Base-by-base conservation (phyloP, 352 stramenopile genomes). In the Nothophytophthora sp. region DNA sequence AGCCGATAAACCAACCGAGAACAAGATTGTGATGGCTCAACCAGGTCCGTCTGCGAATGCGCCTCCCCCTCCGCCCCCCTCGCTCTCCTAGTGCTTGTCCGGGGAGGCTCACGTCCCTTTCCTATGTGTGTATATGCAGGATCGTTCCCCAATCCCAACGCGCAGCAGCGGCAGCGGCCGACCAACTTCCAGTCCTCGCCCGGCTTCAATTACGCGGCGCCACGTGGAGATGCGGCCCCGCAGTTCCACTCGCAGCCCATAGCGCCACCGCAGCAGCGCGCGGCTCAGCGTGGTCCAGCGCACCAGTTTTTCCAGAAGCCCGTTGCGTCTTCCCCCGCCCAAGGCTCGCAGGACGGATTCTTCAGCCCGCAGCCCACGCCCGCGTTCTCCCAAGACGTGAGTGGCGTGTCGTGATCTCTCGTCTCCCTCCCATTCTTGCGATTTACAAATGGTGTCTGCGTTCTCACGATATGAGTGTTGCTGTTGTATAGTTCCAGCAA, bases 111-210 rank as follows among this genome's bases (percentile, higher is more conserved):
- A 53, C 51, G 8, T 18, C 10, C 23, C 7, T 50, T n/a, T 8
- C 5, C 38, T 35, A 24, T 32, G 24, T 61, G 9, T 50, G 0
- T 34, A 23, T 18, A 18, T 55, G 5, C 59, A 88, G 79, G 80
- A 4, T 73, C 75, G 4, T 88, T 88, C 54, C 70, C 68, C 39
- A 81, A 86, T 20, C 62, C 70, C 2, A 86, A 76, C 43, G 73
- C 61, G 29, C 47, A 64, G 52, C 62, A 79, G 42, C 74, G 63
- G 11, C 72, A 79, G 64, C 67, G 68, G 1, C 67, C 75, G 35
- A 41, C 37, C 16, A 39, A 71, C 52, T 54, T 70, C 50, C 53
- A 62, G 28, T n/a, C 36, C 18, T 33, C 59, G 24, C 35, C 43
- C 15, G 59, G 46, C 16, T 67, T 63, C 41, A 27, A 24, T n/a